Conservation (phyloP, 805 yeast genomes). For the Suhomyces canberraensis region DNA sequence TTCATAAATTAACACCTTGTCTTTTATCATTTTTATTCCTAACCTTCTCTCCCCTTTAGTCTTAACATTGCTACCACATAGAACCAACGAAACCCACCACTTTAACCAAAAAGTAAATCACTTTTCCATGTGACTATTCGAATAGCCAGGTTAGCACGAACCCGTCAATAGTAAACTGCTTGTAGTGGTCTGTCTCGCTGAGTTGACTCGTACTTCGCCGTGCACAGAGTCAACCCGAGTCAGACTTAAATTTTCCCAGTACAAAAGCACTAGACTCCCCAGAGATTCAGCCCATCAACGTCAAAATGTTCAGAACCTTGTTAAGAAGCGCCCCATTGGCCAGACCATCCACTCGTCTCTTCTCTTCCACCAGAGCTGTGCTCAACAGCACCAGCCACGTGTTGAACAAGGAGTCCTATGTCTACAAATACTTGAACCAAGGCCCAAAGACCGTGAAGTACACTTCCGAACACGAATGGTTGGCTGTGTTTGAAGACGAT, state of each 20-base stretch:
- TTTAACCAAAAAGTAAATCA: no score
- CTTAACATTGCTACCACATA: no score
- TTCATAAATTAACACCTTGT: no score
- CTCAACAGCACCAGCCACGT: conserved; percentile 30
- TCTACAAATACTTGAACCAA: conserved; percentile 34
- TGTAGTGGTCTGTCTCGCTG: no score
- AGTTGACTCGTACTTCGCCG: not conserved
- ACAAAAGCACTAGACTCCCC: not conserved
- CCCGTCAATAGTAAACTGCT: no score
- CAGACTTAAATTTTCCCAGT: not conserved
- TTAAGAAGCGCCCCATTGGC: conserved; percentile 7
- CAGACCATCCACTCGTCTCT: conserved; percentile 9
- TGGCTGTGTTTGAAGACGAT: conserved; percentile 80
- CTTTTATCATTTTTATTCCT: no score
- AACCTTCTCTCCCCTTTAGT: no score
- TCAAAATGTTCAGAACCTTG: conserved; percentile 10
- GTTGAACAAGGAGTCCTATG: conserved; percentile 37
- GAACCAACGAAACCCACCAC: no score
- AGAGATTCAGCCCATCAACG: not conserved
- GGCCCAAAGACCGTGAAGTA: conserved; percentile 56
- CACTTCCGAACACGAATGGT: conserved; percentile 94
- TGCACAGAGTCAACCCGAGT: conserved; percentile 2
- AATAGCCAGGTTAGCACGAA: no score
- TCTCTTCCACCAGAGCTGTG: conserved; percentile 12
- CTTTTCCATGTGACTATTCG: no score